A percentile compares a stretch with the other conserved stretches of the same genome.
Evolutionary conservation across 106 monocot species (phyloP).

Genomic region (Platanthera zijinensis): DNA sequence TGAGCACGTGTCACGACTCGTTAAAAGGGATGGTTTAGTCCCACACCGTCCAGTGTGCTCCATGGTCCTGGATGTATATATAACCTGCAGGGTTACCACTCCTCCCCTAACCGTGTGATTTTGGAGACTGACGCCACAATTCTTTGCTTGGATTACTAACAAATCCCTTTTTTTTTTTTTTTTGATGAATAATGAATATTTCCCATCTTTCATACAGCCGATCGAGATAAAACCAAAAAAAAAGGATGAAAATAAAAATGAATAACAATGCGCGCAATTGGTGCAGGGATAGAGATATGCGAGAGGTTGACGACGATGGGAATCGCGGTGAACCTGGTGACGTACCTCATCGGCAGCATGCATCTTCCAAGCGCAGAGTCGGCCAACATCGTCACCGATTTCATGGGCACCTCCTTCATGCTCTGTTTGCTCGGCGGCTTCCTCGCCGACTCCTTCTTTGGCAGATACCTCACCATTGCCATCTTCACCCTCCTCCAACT

Average conservation of each 20-base stretch:
- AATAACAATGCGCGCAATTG: neutral
- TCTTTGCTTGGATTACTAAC: too few relatives aligned
- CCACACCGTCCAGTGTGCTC: too few relatives aligned
- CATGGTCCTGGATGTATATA: too few relatives aligned
- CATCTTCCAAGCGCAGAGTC: constrained; percentile 55
- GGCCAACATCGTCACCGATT: constrained; percentile 66
- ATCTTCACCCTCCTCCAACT: constrained; percentile 53
- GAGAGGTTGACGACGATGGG: constrained; percentile 80
- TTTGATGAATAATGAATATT: too few relatives aligned
- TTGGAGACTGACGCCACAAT: too few relatives aligned
- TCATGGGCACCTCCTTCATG: constrained; percentile 75
- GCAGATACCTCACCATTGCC: constrained; percentile 62
- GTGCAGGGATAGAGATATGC: constrained; percentile 50
- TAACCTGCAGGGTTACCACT: too few relatives aligned
- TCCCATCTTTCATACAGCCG: too few relatives aligned
- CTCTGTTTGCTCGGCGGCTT: constrained; percentile 71
- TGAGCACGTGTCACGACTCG: too few relatives aligned
- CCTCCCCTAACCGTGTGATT: too few relatives aligned
- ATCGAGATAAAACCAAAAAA: too few relatives aligned
- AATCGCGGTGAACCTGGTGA: constrained; percentile 74
- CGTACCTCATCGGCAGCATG: constrained; percentile 68
- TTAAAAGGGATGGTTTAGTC: too few relatives aligned
- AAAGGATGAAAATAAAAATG: neutral
- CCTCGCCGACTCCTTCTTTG: constrained; percentile 69
- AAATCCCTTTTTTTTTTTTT: too few relatives aligned